Evolutionary conservation across 306 rosid genomes (phyloP).

Genomic region (Cyclanthera cordifolia): DNA sequence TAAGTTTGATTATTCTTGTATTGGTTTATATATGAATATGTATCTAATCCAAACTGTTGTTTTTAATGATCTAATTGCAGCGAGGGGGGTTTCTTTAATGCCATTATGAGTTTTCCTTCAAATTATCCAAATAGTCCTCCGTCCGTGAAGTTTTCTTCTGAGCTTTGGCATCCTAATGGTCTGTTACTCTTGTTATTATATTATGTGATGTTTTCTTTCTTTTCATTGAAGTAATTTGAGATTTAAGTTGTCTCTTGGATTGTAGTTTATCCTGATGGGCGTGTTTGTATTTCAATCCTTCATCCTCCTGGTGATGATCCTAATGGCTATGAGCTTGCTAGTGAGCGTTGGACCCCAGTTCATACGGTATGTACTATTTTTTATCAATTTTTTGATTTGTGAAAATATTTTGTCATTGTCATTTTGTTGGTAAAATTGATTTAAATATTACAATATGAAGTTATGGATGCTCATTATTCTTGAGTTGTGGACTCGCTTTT

Average conservation of each 20-base stretch:
- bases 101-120: conserved; percentile 84
- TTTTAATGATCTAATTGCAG: conserved; percentile 31
- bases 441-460: background rate
- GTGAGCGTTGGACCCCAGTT: conserved; percentile 98
- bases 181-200: conserved; percentile 13
- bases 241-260: background rate
- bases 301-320: conserved; percentile 99
- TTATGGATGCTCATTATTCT: background rate
- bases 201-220: conserved; percentile 2
- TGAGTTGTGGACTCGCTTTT: background rate
- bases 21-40: background rate
- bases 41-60: background rate
- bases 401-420: background rate
- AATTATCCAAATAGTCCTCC: conserved; percentile 98
- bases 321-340: conserved; percentile 95
- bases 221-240: conserved; percentile 10
- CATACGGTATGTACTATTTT: conserved; percentile 48
- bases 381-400: background rate
- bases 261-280: conserved; percentile 93
- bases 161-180: conserved; percentile 97
- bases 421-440: background rate
- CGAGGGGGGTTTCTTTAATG: conserved; percentile 95
- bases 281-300: conserved; percentile 96
- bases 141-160: conserved; percentile 73
- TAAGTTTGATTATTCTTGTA: background rate